phyloP scores from a whole-genome alignment of 2,329 filamentous ascomycete genomes.

The Aureobasidium sp. region DNA sequence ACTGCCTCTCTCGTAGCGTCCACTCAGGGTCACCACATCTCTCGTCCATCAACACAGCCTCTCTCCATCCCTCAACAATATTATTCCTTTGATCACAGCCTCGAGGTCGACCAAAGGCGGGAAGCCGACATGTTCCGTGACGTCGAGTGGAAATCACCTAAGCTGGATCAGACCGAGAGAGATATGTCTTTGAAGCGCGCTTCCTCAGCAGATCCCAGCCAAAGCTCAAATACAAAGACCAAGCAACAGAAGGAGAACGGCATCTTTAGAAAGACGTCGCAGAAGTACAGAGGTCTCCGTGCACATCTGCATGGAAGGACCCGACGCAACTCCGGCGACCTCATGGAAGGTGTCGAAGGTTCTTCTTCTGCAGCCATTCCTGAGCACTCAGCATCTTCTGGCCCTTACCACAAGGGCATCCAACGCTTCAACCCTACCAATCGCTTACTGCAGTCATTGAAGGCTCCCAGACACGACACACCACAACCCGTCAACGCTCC shows the following conservation, averaged over 20 bases:
- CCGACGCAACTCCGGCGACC: conserved; percentile 14
- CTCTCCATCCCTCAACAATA: conserved; percentile 4
- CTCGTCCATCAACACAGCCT: conserved; percentile 12
- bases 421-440: conserved; percentile 1
- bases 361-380: conserved; percentile 13
- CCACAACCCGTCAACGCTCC: conserved; percentile 17
- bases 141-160: conserved; percentile 4
- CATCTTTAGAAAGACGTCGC: conserved; percentile 18
- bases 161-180: not conserved
- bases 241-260: conserved; percentile 18
- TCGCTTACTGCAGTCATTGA: conserved; percentile 13
- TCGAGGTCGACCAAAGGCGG: not conserved
- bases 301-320: not conserved
- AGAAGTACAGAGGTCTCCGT: conserved; percentile 16
- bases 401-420: conserved; percentile 14
- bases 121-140: conserved; percentile 11
- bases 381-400: conserved; percentile 8
- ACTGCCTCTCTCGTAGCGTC: not conserved
- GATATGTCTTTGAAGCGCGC: conserved; percentile 15
- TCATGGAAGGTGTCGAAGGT: conserved; percentile 19
- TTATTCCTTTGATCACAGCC: not conserved
- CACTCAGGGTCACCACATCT: conserved; percentile 1
- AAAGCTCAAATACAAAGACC: conserved; percentile 14
- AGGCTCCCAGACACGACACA: conserved; percentile 18
- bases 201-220: conserved; percentile 15